Evolutionary conservation across 257 asterid genomes (phyloP), one percentile per base, ranked within the genome.

Genomic region (Catharanthus roseus): DNA sequence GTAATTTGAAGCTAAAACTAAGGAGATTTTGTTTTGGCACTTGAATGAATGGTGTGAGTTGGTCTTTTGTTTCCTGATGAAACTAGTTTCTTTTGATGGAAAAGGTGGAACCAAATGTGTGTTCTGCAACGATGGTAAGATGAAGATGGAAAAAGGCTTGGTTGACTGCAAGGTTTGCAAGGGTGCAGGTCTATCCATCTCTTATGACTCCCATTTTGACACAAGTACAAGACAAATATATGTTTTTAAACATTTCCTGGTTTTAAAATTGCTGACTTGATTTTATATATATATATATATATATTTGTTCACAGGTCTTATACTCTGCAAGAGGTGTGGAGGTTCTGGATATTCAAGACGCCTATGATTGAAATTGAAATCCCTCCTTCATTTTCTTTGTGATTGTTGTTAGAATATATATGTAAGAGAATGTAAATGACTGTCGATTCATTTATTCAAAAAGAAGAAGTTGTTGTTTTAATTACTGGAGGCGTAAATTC

Each of bases 31-130:
- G 36, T 26, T 16, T 28, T 26, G 3, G 42, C 18, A 67, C 29
- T 31, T 67, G 15, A 31, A 23, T 12, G 18, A 29, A 6, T 54
- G 53, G 39, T 36, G 23, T 36, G 23, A 53, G 53, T 53, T 54
- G 65, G 39, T 61, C 11, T 28, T 4, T 16, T 16, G 18, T 9
- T 49, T 61, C 26, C 50, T 63, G 19, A 51, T 9, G 23, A 54
- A n/a, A 36, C 47, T 38, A 38, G 36, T 60, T 9, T 58, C 51
- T 60, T 51, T 71, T 72, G 73, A 58, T 75, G 77, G 65, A 67
- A n/a, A 83, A 89, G 97, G 98, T 77, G 98, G 98, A 31, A 90
- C 98, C 15, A 93, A 89, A 84, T 93, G 98, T 57, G 96, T 93
- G 4, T 90, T 93, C 85, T 90, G 97, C 74, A 85, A 26, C 23